Percentiles rank a stretch among this genome's conserved stretches.
Evolutionary conservation across 441 rosid genomes (phyloP).

Genomic region (Corymbia calophylla): DNA sequence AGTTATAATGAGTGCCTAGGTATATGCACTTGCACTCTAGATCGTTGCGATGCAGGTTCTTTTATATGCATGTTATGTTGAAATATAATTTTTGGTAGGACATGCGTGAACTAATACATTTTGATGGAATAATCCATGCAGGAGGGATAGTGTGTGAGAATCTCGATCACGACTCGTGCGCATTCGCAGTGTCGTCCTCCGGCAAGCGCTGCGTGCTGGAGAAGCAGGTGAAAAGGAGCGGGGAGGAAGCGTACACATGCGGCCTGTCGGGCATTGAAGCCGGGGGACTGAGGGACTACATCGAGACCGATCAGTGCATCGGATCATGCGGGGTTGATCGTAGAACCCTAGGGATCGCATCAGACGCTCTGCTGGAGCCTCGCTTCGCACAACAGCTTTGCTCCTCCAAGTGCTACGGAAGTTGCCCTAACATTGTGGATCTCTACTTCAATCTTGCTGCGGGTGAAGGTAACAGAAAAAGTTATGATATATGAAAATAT

Average conservation of each 20-base stretch:
- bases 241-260: conserved; percentile 47
- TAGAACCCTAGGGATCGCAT: conserved; percentile 67
- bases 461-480: conserved; percentile 53
- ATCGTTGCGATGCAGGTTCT: not conserved
- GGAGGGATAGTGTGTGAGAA: conserved; percentile 56
- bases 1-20: not conserved
- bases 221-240: conserved; percentile 46
- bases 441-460: conserved; percentile 88
- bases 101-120: not conserved
- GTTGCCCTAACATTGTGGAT: conserved; percentile 73
- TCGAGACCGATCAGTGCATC: conserved; percentile 65
- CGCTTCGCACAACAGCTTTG: conserved; percentile 51
- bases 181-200: conserved; percentile 60
- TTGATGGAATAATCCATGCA: not conserved
- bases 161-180: conserved; percentile 47
- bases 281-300: conserved; percentile 42
- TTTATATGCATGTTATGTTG: not conserved
- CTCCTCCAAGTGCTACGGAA: conserved; percentile 58
- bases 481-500: not conserved
- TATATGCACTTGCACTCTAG: not conserved
- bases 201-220: conserved; percentile 77
- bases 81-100: not conserved
- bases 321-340: conserved; percentile 65
- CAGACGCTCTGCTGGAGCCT: conserved; percentile 69
- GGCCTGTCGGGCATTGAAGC: conserved; percentile 63